Conservation (phyloP, 345 rosid genomes). For the Populus simonii region DNA sequence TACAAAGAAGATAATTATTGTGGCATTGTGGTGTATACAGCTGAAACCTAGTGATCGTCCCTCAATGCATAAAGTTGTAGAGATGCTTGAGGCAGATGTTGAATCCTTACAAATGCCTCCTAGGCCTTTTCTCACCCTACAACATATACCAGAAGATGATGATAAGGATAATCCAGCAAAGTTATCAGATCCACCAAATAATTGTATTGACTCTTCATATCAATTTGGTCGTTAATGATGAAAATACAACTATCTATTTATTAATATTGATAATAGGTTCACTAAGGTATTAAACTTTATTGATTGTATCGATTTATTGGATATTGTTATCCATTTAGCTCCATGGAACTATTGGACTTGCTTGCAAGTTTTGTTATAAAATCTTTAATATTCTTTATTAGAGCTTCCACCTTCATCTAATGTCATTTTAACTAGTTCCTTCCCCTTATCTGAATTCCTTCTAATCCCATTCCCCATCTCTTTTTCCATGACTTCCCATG, state of each 20-base stretch:
- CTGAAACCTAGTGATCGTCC: too few relatives aligned
- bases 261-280: too few relatives aligned
- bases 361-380: constrained; percentile 26
- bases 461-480: constrained; percentile 38
- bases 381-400: constrained; percentile 36
- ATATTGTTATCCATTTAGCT: too few relatives aligned
- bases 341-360: background rate
- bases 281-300: too few relatives aligned
- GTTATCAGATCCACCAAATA: background rate
- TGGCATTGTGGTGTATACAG: too few relatives aligned
- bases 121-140: background rate
- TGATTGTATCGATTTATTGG: too few relatives aligned
- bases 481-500: constrained; percentile 45
- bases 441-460: constrained; percentile 42
- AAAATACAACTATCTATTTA: too few relatives aligned
- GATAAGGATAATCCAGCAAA: too few relatives aligned
- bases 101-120: background rate
- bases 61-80: too few relatives aligned
- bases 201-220: background rate
- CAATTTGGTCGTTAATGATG: background rate
- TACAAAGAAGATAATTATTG: too few relatives aligned
- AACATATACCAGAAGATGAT: background rate
- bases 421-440: constrained; percentile 42
- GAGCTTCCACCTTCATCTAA: constrained; percentile 53
- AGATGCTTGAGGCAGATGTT: background rate